Percentiles rank a stretch among this genome's conserved stretches.
Conservation (phyloP, 176 grass and related monocot genomes). For the Oryza nivara region DNA sequence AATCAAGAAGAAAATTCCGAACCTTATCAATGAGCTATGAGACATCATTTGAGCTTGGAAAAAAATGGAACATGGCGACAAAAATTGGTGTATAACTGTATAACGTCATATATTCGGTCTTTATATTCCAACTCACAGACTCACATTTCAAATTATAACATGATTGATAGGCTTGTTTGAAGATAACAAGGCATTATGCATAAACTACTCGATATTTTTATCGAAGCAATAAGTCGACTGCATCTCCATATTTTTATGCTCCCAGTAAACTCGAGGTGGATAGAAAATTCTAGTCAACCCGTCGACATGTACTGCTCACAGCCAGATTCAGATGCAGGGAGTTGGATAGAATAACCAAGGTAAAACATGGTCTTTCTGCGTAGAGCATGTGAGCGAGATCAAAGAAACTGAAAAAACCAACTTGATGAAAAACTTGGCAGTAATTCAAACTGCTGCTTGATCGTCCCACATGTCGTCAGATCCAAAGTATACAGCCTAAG, state of each 20-base stretch:
- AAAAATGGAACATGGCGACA: neutral
- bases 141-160: neutral
- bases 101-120: neutral
- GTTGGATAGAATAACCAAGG: slow-evolving; percentile 35
- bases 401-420: neutral
- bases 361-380: slow-evolving; percentile 2
- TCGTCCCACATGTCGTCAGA: slow-evolving; percentile 25
- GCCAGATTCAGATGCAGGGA: slow-evolving; percentile 25
- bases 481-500: slow-evolving; percentile 34
- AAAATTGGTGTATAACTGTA: neutral
- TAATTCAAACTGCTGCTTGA: slow-evolving; percentile 2
- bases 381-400: slow-evolving; percentile 30
- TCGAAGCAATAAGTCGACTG: neutral
- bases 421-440: neutral
- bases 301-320: neutral
- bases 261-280: neutral
- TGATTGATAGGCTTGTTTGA: neutral
- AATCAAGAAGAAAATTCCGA: too few species aligned
- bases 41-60: neutral
- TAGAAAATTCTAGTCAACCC: slow-evolving; percentile 35
- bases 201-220: neutral
- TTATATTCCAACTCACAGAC: neutral
- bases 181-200: neutral
- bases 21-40: neutral
- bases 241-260: neutral